Evolutionary conservation across 495 filamentous ascomycete species (phyloP).

Genomic region (Penicillium alfredii): DNA sequence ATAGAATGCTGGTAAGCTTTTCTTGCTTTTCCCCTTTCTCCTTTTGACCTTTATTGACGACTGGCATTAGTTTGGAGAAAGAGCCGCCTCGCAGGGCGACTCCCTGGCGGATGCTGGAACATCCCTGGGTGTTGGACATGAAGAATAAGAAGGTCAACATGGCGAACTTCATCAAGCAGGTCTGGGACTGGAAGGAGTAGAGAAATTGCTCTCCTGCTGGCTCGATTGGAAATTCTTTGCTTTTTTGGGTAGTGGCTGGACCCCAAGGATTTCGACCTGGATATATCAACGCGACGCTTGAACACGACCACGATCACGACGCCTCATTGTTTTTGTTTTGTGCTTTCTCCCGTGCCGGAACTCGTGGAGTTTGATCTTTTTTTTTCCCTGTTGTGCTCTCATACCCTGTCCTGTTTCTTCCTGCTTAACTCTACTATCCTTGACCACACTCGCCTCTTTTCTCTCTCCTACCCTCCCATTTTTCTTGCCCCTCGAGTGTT

Average conservation of each 20-base stretch:
- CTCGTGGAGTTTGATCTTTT: constrained; percentile 12
- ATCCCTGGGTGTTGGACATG: constrained; percentile 98
- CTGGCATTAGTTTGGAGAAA: constrained; percentile 73
- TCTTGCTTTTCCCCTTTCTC: not conserved
- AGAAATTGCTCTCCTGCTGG: constrained; percentile 7
- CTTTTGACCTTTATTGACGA: not conserved
- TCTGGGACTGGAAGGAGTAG: constrained; percentile 86
- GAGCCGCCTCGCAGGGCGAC: constrained; percentile 79
- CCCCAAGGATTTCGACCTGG: constrained; percentile 39
- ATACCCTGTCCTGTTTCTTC: constrained; percentile 16
- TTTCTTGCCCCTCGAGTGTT: too few species aligned
- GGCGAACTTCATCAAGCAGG: constrained; percentile 80
- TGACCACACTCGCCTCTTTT: constrained; percentile 9
- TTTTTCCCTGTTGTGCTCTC: constrained; percentile 5
- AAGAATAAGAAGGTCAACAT: constrained; percentile 93
- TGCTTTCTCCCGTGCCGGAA: constrained; percentile 20
- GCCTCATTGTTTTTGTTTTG: constrained; percentile 12
- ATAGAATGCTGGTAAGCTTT: constrained; percentile 94
- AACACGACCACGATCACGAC: constrained; percentile 10
- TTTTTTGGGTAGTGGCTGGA: constrained; percentile 34
- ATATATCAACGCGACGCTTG: constrained; percentile 40
- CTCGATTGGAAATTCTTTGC: constrained; percentile 4
- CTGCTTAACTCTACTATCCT: constrained; percentile 21
- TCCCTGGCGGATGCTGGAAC: constrained; percentile 98
- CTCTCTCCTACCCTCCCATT: not conserved